Evolutionary conservation across 768 basidiomycete species (phyloP).

Genomic region (Floccularia luteovirens): DNA sequence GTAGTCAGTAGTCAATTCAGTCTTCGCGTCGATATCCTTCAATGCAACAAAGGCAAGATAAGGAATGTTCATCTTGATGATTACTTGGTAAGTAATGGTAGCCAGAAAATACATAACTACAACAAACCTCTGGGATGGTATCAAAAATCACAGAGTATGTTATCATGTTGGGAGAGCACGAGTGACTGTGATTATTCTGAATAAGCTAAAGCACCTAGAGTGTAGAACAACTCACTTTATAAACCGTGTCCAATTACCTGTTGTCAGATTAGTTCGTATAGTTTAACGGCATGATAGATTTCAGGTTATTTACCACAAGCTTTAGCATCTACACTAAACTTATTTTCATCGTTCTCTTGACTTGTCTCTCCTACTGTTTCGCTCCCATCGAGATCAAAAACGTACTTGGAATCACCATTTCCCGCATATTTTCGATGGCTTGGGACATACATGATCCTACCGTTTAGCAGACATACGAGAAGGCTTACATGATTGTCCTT

Average conservation of each 20-base stretch:
- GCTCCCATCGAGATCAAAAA: conserved; percentile 60
- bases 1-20: conserved; percentile 63
- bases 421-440: too few relatives aligned
- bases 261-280: conserved; percentile 2
- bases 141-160: conserved; percentile 59
- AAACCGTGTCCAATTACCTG: conserved; percentile 75
- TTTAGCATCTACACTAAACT: conserved; percentile 52
- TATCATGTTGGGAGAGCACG: conserved; percentile 51
- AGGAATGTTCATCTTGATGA: conserved; percentile 47
- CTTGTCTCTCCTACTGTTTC: conserved; percentile 27
- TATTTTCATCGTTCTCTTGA: conserved; percentile 15
- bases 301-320: conserved; percentile 36
- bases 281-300: neutral
- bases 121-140: conserved; percentile 43
- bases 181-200: conserved; percentile 33
- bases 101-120: neutral
- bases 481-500: conserved; percentile 40
- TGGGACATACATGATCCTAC: too few relatives aligned
- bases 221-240: conserved; percentile 43
- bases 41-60: conserved; percentile 55
- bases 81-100: neutral
- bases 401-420: too few relatives aligned
- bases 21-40: conserved; percentile 35
- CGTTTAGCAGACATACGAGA: too few relatives aligned
- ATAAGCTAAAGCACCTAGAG: neutral